A percentile compares a stretch with the other conserved stretches of the same genome.
These are phyloP conservation scores for Colletotrichum sp. DNA, from an alignment of 2,329 filamentous ascomycete genomes.

Conservation along the genomic window DNA sequence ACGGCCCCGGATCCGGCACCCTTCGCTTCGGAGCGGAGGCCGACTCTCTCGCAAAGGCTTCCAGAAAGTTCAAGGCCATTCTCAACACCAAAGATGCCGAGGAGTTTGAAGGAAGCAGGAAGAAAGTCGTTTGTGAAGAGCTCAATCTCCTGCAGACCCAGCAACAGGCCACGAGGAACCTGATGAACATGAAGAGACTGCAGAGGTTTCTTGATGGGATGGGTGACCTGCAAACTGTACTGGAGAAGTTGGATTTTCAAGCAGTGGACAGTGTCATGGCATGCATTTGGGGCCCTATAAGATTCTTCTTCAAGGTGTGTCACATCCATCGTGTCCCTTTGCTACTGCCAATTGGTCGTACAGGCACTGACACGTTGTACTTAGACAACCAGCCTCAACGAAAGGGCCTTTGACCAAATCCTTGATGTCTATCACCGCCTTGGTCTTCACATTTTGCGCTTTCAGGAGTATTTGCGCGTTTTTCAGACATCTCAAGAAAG, in stretches of 20 bases:
- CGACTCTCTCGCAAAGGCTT: background rate
- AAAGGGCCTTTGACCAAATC: conserved; percentile 16
- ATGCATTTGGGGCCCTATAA: conserved; percentile 34
- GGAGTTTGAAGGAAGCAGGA: conserved; percentile 22
- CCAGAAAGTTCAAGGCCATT: conserved; percentile 16
- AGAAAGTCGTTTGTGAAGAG: conserved; percentile 26
- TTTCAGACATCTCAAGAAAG: background rate
- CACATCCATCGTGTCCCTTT: accelerated
- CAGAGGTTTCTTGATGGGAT: conserved; percentile 27
- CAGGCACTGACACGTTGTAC: background rate
- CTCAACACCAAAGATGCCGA: conserved; percentile 22
- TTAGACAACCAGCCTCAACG: conserved; percentile 1
- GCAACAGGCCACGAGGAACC: conserved; percentile 27
- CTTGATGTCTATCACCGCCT: conserved; percentile 18
- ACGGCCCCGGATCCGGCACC: background rate
- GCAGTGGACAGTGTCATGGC: conserved; percentile 22
- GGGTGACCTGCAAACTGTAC: conserved; percentile 19
- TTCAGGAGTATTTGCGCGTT: background rate
- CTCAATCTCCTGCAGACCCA: conserved; percentile 28
- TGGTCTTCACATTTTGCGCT: background rate
- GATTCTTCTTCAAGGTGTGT: conserved; percentile 26
- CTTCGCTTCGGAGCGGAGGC: background rate
- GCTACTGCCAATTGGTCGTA: background rate
- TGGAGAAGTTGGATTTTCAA: background rate
- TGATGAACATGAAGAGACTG: conserved; percentile 32